Evolutionary conservation across 768 basidiomycete species (phyloP).

Genomic region (Phlegmacium glaucopus): DNA sequence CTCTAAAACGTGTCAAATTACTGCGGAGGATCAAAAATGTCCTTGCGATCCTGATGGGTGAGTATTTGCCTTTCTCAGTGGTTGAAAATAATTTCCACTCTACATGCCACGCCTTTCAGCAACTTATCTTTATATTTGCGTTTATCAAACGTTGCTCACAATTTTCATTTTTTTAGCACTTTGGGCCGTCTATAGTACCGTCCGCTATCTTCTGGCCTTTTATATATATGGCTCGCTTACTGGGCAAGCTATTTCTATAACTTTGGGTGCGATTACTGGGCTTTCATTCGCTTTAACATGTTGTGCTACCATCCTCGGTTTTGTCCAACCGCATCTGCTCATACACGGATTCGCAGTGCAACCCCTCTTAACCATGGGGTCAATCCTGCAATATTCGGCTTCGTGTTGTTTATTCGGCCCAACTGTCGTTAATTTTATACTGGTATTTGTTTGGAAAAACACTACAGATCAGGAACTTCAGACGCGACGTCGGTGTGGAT

Average conservation of each 20-base stretch:
- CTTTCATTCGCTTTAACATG: conserved; percentile 40
- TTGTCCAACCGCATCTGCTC: conserved; percentile 39
- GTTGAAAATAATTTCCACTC: too few species aligned
- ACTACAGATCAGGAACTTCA: conserved; percentile 33
- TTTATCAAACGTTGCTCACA: neutral
- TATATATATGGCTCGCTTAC: conserved; percentile 37
- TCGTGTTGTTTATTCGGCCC: conserved; percentile 49
- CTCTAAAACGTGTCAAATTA: conserved; percentile 20
- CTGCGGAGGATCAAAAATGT: conserved; percentile 29
- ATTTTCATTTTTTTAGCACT: conserved; percentile 42
- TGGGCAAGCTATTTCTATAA: conserved; percentile 44
- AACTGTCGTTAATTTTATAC: conserved; percentile 51
- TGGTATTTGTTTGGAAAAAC: conserved; percentile 54
- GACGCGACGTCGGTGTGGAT: conserved; percentile 43
- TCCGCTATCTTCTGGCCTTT: conserved; percentile 64
- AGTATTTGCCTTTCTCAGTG: conserved; percentile 12
- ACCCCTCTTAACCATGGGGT: conserved; percentile 30
- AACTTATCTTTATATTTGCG: neutral
- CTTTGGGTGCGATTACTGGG: conserved; percentile 46
- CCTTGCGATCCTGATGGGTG: conserved; percentile 37
- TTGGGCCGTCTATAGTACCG: conserved; percentile 61
- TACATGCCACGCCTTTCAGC: neutral
- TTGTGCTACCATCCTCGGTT: conserved; percentile 37
- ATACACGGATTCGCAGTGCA: conserved; percentile 32
- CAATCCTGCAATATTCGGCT: conserved; percentile 39